These are phyloP conservation scores for Digitaria exilis DNA, from an alignment of 202 grass and related monocot species.

Conservation along the genomic window DNA sequence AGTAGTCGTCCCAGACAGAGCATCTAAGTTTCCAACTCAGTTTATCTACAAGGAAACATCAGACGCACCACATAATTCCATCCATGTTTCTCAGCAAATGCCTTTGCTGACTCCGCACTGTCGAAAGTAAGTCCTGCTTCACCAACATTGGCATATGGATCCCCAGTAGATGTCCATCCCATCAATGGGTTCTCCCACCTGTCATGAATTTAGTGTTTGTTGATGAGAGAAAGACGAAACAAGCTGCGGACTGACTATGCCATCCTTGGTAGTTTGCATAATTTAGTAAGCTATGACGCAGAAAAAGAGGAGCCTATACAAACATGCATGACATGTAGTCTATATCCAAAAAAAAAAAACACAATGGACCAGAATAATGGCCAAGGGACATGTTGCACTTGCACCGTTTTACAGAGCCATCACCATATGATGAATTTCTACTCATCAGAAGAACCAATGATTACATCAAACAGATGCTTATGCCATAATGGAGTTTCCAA, in stretches of 20 bases:
- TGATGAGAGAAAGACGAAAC: background rate
- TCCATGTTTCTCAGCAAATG: slow-evolving; percentile 91
- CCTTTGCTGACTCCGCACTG: slow-evolving; percentile 87
- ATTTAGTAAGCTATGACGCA: background rate
- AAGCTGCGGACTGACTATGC: background rate
- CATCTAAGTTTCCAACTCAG: slow-evolving; percentile 3
- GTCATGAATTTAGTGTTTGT: slow-evolving; percentile 18
- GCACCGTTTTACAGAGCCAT: too few species aligned
- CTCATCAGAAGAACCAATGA: background rate
- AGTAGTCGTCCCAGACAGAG: slow-evolving; percentile 5
- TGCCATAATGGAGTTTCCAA: background rate
- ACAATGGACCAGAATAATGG: background rate
- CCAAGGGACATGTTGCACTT: too few species aligned
- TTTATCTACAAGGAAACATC: slow-evolving; percentile 10
- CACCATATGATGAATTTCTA: too few species aligned
- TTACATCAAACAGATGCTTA: background rate
- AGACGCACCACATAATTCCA: slow-evolving; percentile 89
- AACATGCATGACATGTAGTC: background rate
- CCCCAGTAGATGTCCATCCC: slow-evolving; percentile 99
- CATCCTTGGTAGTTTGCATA: background rate
- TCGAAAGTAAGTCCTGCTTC: slow-evolving; percentile 76
- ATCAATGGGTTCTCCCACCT: slow-evolving; percentile 99
- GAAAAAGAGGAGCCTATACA: background rate
- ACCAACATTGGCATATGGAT: slow-evolving; percentile 98
- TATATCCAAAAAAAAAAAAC: background rate